phyloP scores from a whole-genome alignment of 352 stramenopile species.

The Thalassiosira hispida region DNA sequence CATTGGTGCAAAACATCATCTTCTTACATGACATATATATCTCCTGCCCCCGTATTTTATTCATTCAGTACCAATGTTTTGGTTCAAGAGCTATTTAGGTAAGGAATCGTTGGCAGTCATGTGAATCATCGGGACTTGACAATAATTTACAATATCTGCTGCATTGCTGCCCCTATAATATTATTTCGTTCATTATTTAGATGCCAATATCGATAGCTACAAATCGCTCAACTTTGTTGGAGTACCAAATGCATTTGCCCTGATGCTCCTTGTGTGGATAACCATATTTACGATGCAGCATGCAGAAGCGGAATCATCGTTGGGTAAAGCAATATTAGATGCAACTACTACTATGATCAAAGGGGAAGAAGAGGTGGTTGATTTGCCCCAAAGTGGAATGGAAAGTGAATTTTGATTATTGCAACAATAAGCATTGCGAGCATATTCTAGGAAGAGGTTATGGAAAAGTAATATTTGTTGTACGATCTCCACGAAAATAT shows the following conservation, averaged over 20 bases:
- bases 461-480: background rate
- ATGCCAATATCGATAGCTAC: conserved; percentile 60
- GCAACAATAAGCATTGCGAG: background rate
- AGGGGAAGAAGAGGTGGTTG: background rate
- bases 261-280: conserved; percentile 77
- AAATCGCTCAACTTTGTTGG: conserved; percentile 62
- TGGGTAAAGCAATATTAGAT: conserved; percentile 39
- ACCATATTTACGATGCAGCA: conserved; percentile 60
- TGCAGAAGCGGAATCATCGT: conserved; percentile 47
- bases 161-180: no score
- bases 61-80: conserved; percentile 32
- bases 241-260: conserved; percentile 55
- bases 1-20: background rate
- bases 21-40: background rate
- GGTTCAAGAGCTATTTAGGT: conserved; percentile 50
- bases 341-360: background rate
- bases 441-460: background rate
- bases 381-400: background rate
- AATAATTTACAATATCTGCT: no score
- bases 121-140: no score
- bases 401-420: conserved; percentile 21
- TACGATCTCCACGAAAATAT: no score
- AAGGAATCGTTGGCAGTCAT: no score
- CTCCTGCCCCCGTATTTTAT: background rate
- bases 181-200: no score